Evolutionary conservation across 139 green algal species (phyloP), one percentile per base, ranked within the genome.

Genomic region (Edaphochlamys debaryana): DNA sequence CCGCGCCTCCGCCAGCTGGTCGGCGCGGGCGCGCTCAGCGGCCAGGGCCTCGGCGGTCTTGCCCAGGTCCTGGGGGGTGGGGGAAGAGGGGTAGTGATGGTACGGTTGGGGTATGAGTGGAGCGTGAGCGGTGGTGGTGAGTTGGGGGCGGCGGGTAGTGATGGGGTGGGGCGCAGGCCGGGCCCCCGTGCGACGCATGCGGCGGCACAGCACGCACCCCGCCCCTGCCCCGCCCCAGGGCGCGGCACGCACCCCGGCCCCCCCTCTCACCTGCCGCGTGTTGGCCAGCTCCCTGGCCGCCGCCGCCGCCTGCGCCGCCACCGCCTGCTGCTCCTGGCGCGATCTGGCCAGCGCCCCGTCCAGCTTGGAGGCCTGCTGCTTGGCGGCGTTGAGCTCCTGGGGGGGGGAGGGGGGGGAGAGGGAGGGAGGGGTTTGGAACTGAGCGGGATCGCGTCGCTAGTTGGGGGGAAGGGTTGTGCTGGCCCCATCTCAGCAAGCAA

Each of bases 331-430:
- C 37, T 64, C 38, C 25, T 72, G 20, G 32, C 48, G 45, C 6
- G 34, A 34, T 23, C 23, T 5, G 45, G 63, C 13, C 63, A 83
- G 63, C 45, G 66, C 77, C 3, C 0, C 45, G 77, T 83, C 64
- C 63, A 52, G n/a, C 64, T 74, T 52, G 8, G 9, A 17, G 13
- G 15, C 45, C 1, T 23, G 38, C 45, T 62, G 63, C 23, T 50
- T 48, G 13, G 77, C 52, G 45, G 64, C n/a, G 42, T 83, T 83
- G 1, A 83, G 64, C 63, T 83, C 77, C 77, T 80, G 73, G 30
- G 25, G 64, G 30, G 8, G 15, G 34, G 17, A 45, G 64, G 27
- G 30, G 8, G 15, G 34, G 17, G 30, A 36, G 27, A 30, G 36
- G 64, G 38, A 22, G 30, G 42, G 23, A 42, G 29, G 69, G 5